Base-by-base conservation (phyloP, 352 stramenopile species). In the Pythium angustatum region DNA sequence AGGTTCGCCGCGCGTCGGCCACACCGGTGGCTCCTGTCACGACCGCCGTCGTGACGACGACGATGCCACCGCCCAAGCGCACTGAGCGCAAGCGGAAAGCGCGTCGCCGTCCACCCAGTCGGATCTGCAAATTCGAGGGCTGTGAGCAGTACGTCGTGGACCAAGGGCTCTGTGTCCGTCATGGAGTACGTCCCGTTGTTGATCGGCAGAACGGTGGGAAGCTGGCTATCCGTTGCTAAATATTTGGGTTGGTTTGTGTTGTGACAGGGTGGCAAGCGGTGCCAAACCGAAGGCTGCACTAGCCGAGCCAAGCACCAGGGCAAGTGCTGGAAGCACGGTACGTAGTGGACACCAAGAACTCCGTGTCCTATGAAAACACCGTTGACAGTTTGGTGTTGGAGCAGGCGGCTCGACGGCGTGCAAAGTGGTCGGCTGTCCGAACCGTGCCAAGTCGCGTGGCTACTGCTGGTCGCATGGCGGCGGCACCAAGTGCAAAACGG, bases 381-480 rank as follows among this genome's bases (percentile, higher is more conserved):
- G 11, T 17, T 43, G 36, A 43, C 12, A 17, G 7, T 31, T 40
- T 3, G 12, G 8, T 50, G 27, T 40, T 12, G 19, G n/a, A 19
- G 8, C 34, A 72, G 67, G 67, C 10, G 83, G 83, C n/a, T 93
- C 83, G 10, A 89, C 71, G 1, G 75, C 83, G 52, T 94, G 86
- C 72, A 93, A 88, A 58, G 68, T 90, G 31, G 62, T 69, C 5
- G 75, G 71, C 22, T 96, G 87, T 58, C 74, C 81, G 34, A 94
- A 94, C 52, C 84, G 85, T n/a, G 85, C 85, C 67, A 93, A 94
- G 68, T 91, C 85, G 30, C 72, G 83, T n/a, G 87, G 87, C 17
- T 88, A 89, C 47, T 96, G 87, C 65, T 94, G 85, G 87, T 92
- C 82, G 0, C 87, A 96, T 63, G 87, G 87, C 41, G 87, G 87